A percentile compares a stretch with the other conserved stretches of the same genome.
These are phyloP conservation scores for Penicillium subrubescens DNA, from an alignment of 495 filamentous ascomycete species.

Conservation along the genomic window DNA sequence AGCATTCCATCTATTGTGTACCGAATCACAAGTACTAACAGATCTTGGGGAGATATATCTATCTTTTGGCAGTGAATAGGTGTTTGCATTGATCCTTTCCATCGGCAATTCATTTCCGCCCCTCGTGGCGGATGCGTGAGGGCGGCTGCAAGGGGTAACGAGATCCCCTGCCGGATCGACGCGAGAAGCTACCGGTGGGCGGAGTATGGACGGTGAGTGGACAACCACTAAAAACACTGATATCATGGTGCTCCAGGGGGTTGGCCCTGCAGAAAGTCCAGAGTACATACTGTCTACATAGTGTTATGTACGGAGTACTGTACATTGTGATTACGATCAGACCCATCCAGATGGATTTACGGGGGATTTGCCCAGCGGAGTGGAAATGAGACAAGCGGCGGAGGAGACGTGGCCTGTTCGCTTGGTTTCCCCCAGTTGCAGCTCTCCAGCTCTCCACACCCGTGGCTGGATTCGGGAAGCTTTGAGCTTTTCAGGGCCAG, in stretches of 20 bases:
- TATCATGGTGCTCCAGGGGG: not conserved
- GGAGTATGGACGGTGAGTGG: not conserved
- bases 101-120: constrained; percentile 5
- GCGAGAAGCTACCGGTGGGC: constrained; percentile 8
- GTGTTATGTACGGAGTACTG: too few relatives aligned
- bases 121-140: constrained; percentile 26
- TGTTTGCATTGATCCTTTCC: constrained; percentile 1
- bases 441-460: constrained; percentile 7
- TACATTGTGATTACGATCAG: not conserved
- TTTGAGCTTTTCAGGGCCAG: not conserved
- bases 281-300: too few relatives aligned
- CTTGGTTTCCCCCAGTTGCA: not conserved
- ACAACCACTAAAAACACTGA: not conserved
- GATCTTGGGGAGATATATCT: not conserved
- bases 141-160: constrained; percentile 22
- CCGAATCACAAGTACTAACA: not conserved
- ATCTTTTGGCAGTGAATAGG: not conserved
- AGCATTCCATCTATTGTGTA: too few relatives aligned
- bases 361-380: not conserved
- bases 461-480: not conserved
- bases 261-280: not conserved
- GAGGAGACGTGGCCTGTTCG: constrained; percentile 38
- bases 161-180: constrained; percentile 28
- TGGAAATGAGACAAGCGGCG: constrained; percentile 13
- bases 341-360: not conserved